Conservation (phyloP, 2,329 filamentous ascomycete species). For the Fusarium subglutinans region DNA sequence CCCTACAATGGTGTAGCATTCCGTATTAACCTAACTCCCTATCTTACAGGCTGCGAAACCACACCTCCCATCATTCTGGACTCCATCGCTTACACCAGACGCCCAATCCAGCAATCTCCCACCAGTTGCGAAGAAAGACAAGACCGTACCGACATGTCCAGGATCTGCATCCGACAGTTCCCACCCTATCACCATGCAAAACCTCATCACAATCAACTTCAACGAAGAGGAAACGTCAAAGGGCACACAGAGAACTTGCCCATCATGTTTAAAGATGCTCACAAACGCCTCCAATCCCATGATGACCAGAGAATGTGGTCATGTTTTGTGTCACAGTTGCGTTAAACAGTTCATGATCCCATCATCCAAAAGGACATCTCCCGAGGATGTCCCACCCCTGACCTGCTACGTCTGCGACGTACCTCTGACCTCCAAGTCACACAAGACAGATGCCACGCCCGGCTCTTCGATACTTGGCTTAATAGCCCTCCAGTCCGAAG, state of each 20-base stretch:
- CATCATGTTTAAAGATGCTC: conserved; percentile 84
- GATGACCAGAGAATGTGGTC: conserved; percentile 87
- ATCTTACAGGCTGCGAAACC: conserved; percentile 66
- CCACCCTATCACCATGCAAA: conserved; percentile 82
- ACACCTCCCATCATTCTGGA: conserved; percentile 89
- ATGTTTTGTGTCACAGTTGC: conserved; percentile 88
- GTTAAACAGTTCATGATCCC: conserved; percentile 83
- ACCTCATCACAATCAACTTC: conserved; percentile 80
- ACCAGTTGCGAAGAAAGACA: conserved; percentile 67
- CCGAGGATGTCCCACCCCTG: conserved; percentile 57
- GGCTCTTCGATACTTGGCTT: conserved; percentile 74
- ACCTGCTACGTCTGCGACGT: conserved; percentile 88
- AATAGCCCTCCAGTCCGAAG: conserved; percentile 83
- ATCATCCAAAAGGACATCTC: conserved; percentile 50
- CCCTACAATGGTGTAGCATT: background rate
- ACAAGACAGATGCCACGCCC: conserved; percentile 55
- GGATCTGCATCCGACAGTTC: conserved; percentile 72
- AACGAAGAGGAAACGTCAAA: conserved; percentile 69
- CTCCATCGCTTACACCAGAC: conserved; percentile 80
- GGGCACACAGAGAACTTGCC: conserved; percentile 68
- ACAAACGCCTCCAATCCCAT: conserved; percentile 85
- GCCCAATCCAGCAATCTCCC: conserved; percentile 59
- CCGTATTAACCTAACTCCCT: conserved; percentile 23
- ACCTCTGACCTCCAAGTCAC: conserved; percentile 68
- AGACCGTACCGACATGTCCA: conserved; percentile 79